Percentiles rank a stretch among this genome's conserved stretches.
Conservation (phyloP, 768 basidiomycete species). For the Tephrocybe rancida region DNA sequence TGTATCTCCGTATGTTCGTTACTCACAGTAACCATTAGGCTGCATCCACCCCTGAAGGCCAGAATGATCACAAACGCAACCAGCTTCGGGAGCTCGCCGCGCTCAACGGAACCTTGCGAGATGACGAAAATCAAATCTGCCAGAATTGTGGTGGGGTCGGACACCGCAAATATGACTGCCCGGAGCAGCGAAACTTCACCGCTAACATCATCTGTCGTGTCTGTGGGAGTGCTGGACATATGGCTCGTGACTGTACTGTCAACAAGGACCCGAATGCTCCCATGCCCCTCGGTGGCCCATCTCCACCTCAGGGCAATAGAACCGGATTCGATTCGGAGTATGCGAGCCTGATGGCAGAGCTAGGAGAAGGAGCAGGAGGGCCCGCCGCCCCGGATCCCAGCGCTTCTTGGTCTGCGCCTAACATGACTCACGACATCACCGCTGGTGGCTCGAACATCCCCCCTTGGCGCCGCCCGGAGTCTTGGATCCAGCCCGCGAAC, state of each 20-base stretch:
- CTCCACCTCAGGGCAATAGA: slow-evolving; percentile 57
- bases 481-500: slow-evolving; percentile 68
- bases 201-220: slow-evolving; percentile 99
- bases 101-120: slow-evolving; percentile 96
- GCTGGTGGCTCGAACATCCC: slow-evolving; percentile 82
- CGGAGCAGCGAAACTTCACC: slow-evolving; percentile 96
- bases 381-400: slow-evolving; percentile 52
- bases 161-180: slow-evolving; percentile 99
- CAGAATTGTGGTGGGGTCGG: slow-evolving; percentile 95
- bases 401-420: slow-evolving; percentile 52
- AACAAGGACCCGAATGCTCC: slow-evolving; percentile 86
- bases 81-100: slow-evolving; percentile 98
- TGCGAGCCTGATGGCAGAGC: slow-evolving; percentile 95
- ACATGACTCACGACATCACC: slow-evolving; percentile 64
- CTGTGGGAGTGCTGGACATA: slow-evolving; percentile 97
- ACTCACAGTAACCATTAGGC: slow-evolving; percentile 58
- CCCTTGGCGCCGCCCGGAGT: slow-evolving; percentile 90
- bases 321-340: slow-evolving; percentile 97
- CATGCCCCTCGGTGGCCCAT: slow-evolving; percentile 41
- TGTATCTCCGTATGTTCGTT: neutral
- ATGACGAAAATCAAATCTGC: slow-evolving; percentile 99
- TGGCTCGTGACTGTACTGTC: slow-evolving; percentile 97
- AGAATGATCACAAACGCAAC: slow-evolving; percentile 99
- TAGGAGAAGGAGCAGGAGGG: slow-evolving; percentile 84
- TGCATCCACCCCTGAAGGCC: slow-evolving; percentile 97